These are phyloP conservation scores for Plasmodium berghei DNA, from an alignment of 169 alveolate genomes.

Conservation along the genomic window DNA sequence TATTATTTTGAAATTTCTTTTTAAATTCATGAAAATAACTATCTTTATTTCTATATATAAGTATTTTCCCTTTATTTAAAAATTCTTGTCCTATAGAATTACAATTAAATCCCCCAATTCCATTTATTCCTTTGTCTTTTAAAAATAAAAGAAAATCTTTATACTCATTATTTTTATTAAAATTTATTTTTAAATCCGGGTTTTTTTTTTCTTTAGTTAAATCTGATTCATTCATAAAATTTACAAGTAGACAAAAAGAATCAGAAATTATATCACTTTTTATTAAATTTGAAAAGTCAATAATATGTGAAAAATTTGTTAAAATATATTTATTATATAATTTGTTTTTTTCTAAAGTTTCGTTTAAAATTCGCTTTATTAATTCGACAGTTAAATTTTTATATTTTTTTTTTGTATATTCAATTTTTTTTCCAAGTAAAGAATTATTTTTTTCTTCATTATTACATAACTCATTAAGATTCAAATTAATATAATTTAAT, in stretches of 20 bases:
- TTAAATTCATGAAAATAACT: slow-evolving; percentile 15
- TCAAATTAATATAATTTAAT: slow-evolving; percentile 39
- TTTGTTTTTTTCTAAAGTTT: slow-evolving; percentile 55
- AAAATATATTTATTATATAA: slow-evolving; percentile 21
- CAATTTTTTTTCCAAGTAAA: slow-evolving; percentile 71
- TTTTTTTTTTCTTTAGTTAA: background rate
- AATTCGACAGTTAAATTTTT: slow-evolving; percentile 58
- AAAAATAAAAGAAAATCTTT: slow-evolving; percentile 17
- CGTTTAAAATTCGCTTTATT: slow-evolving; percentile 55
- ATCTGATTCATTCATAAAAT: background rate
- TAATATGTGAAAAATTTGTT: slow-evolving; percentile 42
- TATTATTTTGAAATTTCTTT: slow-evolving; percentile 27
- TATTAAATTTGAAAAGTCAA: slow-evolving; percentile 15
- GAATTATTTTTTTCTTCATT: slow-evolving; percentile 73
- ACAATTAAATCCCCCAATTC: background rate
- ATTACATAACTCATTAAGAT: slow-evolving; percentile 49
- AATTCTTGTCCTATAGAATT: slow-evolving; percentile 2
- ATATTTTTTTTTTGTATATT: slow-evolving; percentile 60
- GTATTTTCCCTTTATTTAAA: slow-evolving; percentile 65
- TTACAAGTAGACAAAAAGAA: slow-evolving; percentile 29
- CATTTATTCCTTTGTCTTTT: background rate
- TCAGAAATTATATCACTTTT: slow-evolving; percentile 30
- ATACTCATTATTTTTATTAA: slow-evolving; percentile 5
- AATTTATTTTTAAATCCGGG: background rate
- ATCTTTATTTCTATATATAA: slow-evolving; percentile 42